Conservation (phyloP, 2,329 filamentous ascomycete species). For the Calonectria pseudoturangicola region DNA sequence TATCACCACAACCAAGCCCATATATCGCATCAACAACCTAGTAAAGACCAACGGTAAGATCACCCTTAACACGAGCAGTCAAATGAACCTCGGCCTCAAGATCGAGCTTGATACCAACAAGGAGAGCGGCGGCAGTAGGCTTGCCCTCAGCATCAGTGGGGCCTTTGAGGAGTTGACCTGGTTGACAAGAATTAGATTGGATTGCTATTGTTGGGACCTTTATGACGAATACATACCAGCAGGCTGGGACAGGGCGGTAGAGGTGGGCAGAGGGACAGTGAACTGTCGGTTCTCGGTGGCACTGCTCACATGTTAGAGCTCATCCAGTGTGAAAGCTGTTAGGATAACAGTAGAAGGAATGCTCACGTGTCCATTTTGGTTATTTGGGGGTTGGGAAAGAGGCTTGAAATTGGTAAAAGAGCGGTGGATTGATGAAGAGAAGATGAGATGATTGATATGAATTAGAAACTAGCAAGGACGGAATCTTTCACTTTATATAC, state of each 20-base stretch:
- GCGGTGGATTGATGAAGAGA: not conserved
- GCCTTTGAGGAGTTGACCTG: slow-evolving; percentile 6
- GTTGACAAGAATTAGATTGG: not conserved
- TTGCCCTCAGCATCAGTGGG: slow-evolving; percentile 1
- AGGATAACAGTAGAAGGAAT: not conserved
- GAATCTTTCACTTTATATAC: not conserved
- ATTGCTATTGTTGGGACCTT: not conserved
- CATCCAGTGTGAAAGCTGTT: not conserved
- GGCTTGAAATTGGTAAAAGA: not conserved
- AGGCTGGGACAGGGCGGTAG: not conserved
- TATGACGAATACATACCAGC: not conserved
- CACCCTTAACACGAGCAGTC: not conserved
- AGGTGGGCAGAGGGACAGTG: slow-evolving; percentile 5
- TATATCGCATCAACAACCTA: not conserved
- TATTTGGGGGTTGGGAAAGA: not conserved
- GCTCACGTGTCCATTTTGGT: slow-evolving; percentile 1
- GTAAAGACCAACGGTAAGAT: slow-evolving; percentile 8
- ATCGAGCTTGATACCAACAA: slow-evolving; percentile 7
- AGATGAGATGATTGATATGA: not conserved
- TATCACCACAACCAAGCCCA: not conserved
- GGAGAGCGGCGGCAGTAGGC: not conserved
- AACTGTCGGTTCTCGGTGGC: slow-evolving; percentile 9
- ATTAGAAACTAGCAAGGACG: not conserved
- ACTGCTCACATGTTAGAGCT: not conserved
- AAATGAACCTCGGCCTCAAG: slow-evolving; percentile 1